These are phyloP conservation scores for Ochromonas danica DNA, from an alignment of 108 stramenopile species.

Conservation along the genomic window DNA sequence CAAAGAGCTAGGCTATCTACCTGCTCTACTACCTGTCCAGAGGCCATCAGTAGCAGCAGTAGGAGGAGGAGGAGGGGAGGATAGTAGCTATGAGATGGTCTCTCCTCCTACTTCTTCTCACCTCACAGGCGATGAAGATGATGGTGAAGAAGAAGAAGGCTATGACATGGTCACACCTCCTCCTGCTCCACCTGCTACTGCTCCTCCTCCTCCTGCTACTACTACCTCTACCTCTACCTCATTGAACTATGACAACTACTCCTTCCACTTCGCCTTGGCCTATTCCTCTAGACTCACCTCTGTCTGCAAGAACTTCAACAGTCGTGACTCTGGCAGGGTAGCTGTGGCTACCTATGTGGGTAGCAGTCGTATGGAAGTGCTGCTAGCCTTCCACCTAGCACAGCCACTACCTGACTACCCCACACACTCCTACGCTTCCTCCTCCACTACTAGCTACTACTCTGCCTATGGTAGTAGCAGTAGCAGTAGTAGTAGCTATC, in stretches of 20 bases:
- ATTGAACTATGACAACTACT: not conserved
- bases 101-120: too few relatives aligned
- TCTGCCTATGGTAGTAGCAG: too few relatives aligned
- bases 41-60: too few relatives aligned
- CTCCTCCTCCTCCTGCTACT: not conserved
- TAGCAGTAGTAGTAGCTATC: too few relatives aligned
- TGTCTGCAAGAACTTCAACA: conserved; percentile 9
- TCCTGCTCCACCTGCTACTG: too few relatives aligned
- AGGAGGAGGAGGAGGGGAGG: too few relatives aligned
- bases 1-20: too few relatives aligned
- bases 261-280: not conserved
- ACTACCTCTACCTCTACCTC: not conserved
- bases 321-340: not conserved
- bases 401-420: not conserved
- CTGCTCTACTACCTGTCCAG: too few relatives aligned
- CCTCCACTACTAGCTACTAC: too few relatives aligned
- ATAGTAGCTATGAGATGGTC: too few relatives aligned
- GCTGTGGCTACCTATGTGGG: too few relatives aligned
- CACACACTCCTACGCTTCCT: too few relatives aligned
- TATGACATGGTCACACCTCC: not conserved
- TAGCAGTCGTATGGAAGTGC: conserved; percentile 25
- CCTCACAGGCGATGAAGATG: not conserved
- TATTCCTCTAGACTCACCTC: not conserved
- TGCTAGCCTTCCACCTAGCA: conserved; percentile 23
- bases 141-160: not conserved